These are phyloP conservation scores for Stenocarpella maydis DNA, from an alignment of 2,329 filamentous ascomycete genomes.

Conservation along the genomic window DNA sequence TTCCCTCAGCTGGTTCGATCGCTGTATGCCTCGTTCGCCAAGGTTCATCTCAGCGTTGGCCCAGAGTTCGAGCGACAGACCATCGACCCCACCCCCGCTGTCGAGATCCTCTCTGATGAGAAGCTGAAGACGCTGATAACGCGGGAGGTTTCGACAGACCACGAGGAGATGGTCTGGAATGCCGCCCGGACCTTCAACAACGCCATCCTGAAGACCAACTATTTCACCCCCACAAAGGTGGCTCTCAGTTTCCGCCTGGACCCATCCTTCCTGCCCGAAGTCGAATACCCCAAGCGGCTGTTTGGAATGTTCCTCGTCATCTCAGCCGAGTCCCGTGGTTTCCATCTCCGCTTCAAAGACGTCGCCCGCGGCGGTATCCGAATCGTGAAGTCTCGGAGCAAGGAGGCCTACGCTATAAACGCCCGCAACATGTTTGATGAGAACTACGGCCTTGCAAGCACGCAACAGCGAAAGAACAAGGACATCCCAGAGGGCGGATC, in stretches of 20 bases:
- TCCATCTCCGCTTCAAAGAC: conserved; percentile 96
- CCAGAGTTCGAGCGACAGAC: conserved; percentile 59
- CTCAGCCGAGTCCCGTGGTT: conserved; percentile 93
- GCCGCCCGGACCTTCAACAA: conserved; percentile 97
- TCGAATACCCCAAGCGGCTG: conserved; percentile 91
- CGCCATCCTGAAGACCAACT: conserved; percentile 95
- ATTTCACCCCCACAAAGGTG: conserved; percentile 96
- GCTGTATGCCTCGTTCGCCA: conserved; percentile 91
- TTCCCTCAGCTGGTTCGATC: conserved; percentile 88
- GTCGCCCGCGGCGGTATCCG: conserved; percentile 97
- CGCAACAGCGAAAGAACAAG: conserved; percentile 99
- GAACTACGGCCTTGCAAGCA: conserved; percentile 98
- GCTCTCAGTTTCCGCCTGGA: conserved; percentile 96
- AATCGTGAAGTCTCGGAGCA: conserved; percentile 97
- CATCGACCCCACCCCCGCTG: conserved; percentile 63
- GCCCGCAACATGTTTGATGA: conserved; percentile 96
- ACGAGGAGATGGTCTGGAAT: conserved; percentile 97
- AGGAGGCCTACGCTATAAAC: conserved; percentile 96
- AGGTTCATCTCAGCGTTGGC: conserved; percentile 73
- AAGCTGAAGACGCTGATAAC: conserved; percentile 80
- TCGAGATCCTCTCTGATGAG: conserved; percentile 77
- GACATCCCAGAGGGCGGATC: conserved; percentile 98
- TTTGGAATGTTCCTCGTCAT: conserved; percentile 99
- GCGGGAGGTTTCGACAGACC: conserved; percentile 86
- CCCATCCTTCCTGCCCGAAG: conserved; percentile 84